Percentiles rank a stretch among this genome's conserved stretches.
These are phyloP conservation scores for Neurospora sp. DNA, from an alignment of 495 filamentous ascomycete species.

Conservation along the genomic window DNA sequence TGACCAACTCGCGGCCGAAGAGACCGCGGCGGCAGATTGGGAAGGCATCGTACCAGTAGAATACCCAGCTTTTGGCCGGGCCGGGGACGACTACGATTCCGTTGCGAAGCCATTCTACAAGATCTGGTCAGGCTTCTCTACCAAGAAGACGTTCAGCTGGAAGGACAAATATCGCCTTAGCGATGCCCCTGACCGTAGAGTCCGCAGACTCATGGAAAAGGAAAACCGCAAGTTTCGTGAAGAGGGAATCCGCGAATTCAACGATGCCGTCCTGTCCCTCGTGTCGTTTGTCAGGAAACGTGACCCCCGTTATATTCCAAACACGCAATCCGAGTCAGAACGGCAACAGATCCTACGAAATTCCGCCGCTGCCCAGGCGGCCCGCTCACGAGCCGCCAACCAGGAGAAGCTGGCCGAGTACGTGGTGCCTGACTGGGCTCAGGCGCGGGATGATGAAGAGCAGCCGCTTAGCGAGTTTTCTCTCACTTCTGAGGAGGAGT, in stretches of 20 bases:
- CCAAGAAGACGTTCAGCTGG: conserved; percentile 81
- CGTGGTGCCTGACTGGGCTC: conserved; percentile 71
- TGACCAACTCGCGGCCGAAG: conserved; percentile 69
- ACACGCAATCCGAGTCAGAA: conserved; percentile 63
- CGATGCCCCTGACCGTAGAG: conserved; percentile 78
- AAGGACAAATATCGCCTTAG: conserved; percentile 69
- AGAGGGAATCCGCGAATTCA: conserved; percentile 76
- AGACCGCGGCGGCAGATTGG: conserved; percentile 61
- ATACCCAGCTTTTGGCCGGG: conserved; percentile 74
- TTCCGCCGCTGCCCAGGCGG: conserved; percentile 74
- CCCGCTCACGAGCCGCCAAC: conserved; percentile 70
- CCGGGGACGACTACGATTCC: conserved; percentile 55
- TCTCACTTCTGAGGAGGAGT: conserved; percentile 41
- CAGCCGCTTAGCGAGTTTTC: conserved; percentile 31
- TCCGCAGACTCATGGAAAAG: conserved; percentile 84
- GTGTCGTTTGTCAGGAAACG: conserved; percentile 88
- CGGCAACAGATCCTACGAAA: conserved; percentile 71
- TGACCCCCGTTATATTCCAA: conserved; percentile 69
- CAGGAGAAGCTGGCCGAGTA: conserved; percentile 56
- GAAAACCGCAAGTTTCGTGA: conserved; percentile 85
- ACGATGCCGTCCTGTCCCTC: conserved; percentile 78
- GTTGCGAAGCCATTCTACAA: conserved; percentile 75
- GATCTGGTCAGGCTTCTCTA: conserved; percentile 72
- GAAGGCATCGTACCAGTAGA: conserved; percentile 42
- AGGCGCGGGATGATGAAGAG: conserved; percentile 37